phyloP scores from a whole-genome alignment of 192 early-diverging fungal species.

The Phlyctochytrium bullatum region DNA sequence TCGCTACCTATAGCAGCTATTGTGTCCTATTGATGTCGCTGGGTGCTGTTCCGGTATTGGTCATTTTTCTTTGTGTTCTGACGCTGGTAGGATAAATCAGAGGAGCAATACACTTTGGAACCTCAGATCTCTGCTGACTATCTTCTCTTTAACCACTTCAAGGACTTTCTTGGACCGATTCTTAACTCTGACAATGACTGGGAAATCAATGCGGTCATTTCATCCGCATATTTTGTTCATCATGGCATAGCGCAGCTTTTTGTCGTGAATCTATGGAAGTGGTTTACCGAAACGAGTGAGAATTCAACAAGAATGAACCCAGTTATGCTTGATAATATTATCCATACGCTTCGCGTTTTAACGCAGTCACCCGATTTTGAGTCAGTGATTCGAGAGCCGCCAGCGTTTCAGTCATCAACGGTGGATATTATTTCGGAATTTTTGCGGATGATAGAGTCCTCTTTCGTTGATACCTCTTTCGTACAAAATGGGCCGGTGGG shows the following conservation, averaged over 20 bases:
- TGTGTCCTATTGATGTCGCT: conserved; percentile 42
- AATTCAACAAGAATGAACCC: conserved; percentile 19
- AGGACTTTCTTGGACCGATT: conserved; percentile 36
- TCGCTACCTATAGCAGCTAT: conserved; percentile 35
- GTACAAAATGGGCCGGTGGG: conserved; percentile 23
- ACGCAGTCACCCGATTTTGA: conserved; percentile 43
- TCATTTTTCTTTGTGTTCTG: conserved; percentile 12
- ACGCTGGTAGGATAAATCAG: conserved; percentile 27
- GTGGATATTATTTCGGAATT: conserved; percentile 44
- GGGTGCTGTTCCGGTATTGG: conserved; percentile 37
- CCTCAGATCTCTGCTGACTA: conserved; percentile 27
- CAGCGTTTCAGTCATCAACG: conserved; percentile 28
- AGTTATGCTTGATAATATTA: conserved; percentile 39
- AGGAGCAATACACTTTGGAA: conserved; percentile 29
- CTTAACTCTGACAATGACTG: conserved; percentile 45
- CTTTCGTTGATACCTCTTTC: conserved; percentile 25
- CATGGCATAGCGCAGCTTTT: conserved; percentile 38
- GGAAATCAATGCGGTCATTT: conserved; percentile 44
- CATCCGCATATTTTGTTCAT: conserved; percentile 42
- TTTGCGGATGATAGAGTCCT: conserved; percentile 19
- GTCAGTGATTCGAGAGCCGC: conserved; percentile 33
- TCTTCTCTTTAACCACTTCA: conserved; percentile 39
- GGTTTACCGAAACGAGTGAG: conserved; percentile 34
- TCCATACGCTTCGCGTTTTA: conserved; percentile 33
- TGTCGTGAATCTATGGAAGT: conserved; percentile 38